These are phyloP conservation scores for Collybiopsis confluens DNA, from an alignment of 768 basidiomycete genomes.

Conservation along the genomic window DNA sequence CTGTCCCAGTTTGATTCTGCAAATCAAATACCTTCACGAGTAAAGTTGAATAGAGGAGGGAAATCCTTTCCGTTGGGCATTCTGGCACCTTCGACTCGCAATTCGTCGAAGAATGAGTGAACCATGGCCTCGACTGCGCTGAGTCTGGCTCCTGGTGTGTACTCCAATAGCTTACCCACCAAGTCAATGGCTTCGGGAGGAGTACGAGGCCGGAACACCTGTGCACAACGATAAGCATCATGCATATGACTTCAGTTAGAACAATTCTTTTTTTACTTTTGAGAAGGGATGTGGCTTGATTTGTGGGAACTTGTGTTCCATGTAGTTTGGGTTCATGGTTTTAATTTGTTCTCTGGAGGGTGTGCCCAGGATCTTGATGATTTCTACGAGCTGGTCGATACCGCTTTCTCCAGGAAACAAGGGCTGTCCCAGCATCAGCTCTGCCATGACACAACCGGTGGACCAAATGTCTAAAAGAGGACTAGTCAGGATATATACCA, in stretches of 20 bases:
- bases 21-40: conserved; percentile 70
- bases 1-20: neutral
- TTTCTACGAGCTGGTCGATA: conserved; percentile 98
- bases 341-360: conserved; percentile 99
- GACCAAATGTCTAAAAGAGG: conserved; percentile 87
- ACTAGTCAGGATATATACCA: conserved; percentile 2
- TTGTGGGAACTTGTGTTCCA: conserved; percentile 99
- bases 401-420: conserved; percentile 98
- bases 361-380: conserved; percentile 99
- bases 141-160: conserved; percentile 92
- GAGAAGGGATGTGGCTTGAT: conserved; percentile 99
- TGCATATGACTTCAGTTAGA: neutral
- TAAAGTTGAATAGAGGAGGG: conserved; percentile 92
- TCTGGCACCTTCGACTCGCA: conserved; percentile 82
- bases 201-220: conserved; percentile 98
- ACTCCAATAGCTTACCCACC: conserved; percentile 92
- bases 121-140: conserved; percentile 91
- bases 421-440: conserved; percentile 98
- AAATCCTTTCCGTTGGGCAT: conserved; percentile 98
- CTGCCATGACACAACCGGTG: conserved; percentile 99
- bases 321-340: conserved; percentile 99
- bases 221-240: conserved; percentile 14
- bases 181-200: conserved; percentile 94
- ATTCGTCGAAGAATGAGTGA: conserved; percentile 95
- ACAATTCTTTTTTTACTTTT: conserved; percentile 74